Evolutionary conservation across 2,329 filamentous ascomycete species (phyloP), one percentile per base, ranked within the genome.

Genomic region (Leptographium galeiforme): DNA sequence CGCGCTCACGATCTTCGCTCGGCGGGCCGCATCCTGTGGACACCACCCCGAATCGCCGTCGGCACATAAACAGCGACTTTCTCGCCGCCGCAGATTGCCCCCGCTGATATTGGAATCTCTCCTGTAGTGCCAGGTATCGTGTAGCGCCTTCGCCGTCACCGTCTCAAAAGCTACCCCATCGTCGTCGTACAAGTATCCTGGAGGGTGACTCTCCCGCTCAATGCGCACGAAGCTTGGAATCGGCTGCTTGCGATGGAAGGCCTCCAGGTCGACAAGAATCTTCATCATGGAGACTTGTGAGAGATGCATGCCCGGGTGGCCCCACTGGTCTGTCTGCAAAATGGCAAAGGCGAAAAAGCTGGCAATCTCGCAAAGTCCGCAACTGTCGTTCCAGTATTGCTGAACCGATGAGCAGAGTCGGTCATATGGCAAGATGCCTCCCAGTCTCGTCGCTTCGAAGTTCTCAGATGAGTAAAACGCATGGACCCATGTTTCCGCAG

Each of bases 251-350:
- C 62, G 63, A 60, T 65, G 63, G 49, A 66, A 53, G 43, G 66
- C 64, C 52, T 68, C 64, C 53, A 62, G 53, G 47, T 68, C 66
- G 53, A 64, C 62, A 48, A 67, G 56, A 34, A 66, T 57, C 53
- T 64, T 61, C 58, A 60, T 59, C 18, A 66, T 50, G 8, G 61
- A 58, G 11, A 56, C 40, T 19, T 58, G 54, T 2, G 55, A 46
- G 6, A 54, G 39, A 2, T 33, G 50, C 54, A 57, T 56, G 43
- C 61, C 60, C 6, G 55, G 53, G 19, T 59, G 52, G 25, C 53
- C 55, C 46, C 63, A 64, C 47, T 60, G 57, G 40, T 60, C 61
- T 4, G 55, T 57, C 39, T 59, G 53, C 43, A 48, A 45, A n/a
- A 57, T 56, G n/a, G 52, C 38, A 51, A 53, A 60, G 2, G 58